phyloP scores from a whole-genome alignment of 2,329 filamentous ascomycete genomes.

The Cylindrodendrum hubeiense region DNA sequence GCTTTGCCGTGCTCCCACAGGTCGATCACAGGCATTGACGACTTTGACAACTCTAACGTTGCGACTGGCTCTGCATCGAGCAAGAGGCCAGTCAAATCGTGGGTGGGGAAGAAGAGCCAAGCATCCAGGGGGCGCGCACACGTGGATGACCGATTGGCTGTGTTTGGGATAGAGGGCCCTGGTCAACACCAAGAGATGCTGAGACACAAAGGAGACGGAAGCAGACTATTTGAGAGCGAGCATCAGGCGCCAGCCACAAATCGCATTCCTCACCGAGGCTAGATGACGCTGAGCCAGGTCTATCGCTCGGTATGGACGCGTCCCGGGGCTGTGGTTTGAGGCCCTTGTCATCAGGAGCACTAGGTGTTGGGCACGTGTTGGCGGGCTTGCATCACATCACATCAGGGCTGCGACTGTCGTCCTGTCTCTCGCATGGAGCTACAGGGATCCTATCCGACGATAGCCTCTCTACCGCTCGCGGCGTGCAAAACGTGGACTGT shows the following conservation, averaged over 20 bases:
- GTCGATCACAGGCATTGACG: not conserved
- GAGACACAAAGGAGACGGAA: conserved; percentile 4
- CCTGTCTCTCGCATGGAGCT: not conserved
- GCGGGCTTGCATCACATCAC: not conserved
- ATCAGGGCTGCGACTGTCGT: not conserved
- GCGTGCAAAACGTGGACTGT: not conserved
- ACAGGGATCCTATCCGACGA: not conserved
- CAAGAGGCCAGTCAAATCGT: not conserved
- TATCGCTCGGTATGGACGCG: conserved; percentile 4
- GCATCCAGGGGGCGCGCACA: conserved; percentile 19
- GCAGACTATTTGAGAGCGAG: not conserved
- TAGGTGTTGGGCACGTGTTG: conserved; percentile 5
- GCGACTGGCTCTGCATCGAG: not conserved
- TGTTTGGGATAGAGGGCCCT: conserved; percentile 17
- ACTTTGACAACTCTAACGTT: not conserved
- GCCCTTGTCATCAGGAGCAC: conserved; percentile 9
- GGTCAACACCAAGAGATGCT: conserved; percentile 1
- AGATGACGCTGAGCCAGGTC: not conserved
- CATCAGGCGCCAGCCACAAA: not conserved
- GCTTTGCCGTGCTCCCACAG: not conserved
- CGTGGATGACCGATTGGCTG: conserved; percentile 30
- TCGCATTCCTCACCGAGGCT: conserved; percentile 18
- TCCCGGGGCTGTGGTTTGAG: conserved; percentile 11
- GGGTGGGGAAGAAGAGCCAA: conserved; percentile 19
- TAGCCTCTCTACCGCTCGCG: not conserved